phyloP scores from a whole-genome alignment of 177 flowering plant species.

The Tripterygium wilfordii region DNA sequence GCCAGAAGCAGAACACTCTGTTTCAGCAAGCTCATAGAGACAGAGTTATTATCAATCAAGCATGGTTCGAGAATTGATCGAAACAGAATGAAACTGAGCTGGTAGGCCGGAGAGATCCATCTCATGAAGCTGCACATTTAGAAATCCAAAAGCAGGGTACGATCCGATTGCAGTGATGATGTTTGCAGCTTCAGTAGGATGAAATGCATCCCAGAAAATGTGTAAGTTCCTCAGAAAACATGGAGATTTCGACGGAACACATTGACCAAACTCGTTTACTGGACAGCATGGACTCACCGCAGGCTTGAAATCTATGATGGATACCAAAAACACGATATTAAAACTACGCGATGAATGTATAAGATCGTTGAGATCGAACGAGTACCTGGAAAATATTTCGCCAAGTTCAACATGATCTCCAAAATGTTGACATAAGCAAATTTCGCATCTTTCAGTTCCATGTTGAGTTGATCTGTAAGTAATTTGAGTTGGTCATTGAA shows the following conservation, averaged over 20 bases:
- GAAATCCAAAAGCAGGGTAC: conserved; percentile 45
- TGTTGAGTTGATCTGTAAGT: conserved; percentile 29
- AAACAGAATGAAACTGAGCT: conserved; percentile 19
- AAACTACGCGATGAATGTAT: conserved; percentile 9
- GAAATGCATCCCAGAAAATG: conserved; percentile 81
- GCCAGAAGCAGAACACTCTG: no score
- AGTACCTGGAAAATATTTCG: background rate
- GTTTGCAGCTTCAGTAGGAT: conserved; percentile 63
- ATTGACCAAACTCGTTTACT: conserved; percentile 78
- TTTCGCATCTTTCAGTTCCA: conserved; percentile 13
- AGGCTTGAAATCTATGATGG: no score
- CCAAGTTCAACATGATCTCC: background rate
- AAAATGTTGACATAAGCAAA: conserved; percentile 22
- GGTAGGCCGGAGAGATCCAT: no score
- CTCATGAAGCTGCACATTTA: no score
- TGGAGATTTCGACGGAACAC: conserved; percentile 66
- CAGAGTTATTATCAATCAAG: no score
- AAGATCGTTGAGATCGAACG: background rate
- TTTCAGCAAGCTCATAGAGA: no score
- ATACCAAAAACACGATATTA: no score
- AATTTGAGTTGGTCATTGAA: conserved; percentile 31
- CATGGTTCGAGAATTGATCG: no score
- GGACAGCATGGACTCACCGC: no score
- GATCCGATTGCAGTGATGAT: conserved; percentile 42
- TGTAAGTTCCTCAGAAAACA: conserved; percentile 49